Conservation (phyloP, 129 eudicot genomes). For the Saussurea involucrata region DNA sequence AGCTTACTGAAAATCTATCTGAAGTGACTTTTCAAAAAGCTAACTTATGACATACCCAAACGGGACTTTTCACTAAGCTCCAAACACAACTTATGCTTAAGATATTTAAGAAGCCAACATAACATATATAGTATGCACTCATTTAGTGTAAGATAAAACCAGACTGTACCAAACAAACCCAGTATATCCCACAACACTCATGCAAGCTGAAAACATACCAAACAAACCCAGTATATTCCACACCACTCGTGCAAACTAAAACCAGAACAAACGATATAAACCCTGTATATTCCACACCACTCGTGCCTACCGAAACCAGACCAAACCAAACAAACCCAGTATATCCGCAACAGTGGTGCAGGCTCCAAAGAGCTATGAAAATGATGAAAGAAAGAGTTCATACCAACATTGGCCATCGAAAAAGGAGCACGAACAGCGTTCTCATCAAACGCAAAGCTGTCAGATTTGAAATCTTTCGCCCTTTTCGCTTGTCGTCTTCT, state of each 20-base stretch:
- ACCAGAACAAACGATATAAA: not conserved
- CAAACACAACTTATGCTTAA: not conserved
- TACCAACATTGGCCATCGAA: slow-evolving; percentile 45
- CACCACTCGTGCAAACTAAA: not conserved
- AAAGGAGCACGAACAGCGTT: slow-evolving; percentile 44
- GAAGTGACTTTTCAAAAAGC: not conserved
- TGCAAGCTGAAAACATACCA: not conserved
- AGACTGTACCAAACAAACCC: not conserved
- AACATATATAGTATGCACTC: not conserved
- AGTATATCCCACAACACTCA: not conserved
- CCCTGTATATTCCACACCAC: not conserved
- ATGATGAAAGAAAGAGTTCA: not conserved
- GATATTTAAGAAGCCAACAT: not conserved
- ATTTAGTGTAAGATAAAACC: not conserved
- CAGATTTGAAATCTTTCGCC: slow-evolving; percentile 34
- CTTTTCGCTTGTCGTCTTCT: slow-evolving; percentile 35
- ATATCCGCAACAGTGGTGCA: not conserved
- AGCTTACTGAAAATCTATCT: not conserved
- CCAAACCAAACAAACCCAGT: not conserved
- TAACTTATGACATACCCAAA: not conserved
- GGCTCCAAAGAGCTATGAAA: too few species aligned
- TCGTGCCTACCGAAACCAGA: too few species aligned
- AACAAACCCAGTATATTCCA: not conserved
- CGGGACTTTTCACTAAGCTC: not conserved
- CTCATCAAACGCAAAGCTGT: slow-evolving; percentile 57